A percentile compares a stretch with the other conserved stretches of the same genome.
phyloP scores from a whole-genome alignment of 331 rosid genomes.

The Prunus yedoensis region DNA sequence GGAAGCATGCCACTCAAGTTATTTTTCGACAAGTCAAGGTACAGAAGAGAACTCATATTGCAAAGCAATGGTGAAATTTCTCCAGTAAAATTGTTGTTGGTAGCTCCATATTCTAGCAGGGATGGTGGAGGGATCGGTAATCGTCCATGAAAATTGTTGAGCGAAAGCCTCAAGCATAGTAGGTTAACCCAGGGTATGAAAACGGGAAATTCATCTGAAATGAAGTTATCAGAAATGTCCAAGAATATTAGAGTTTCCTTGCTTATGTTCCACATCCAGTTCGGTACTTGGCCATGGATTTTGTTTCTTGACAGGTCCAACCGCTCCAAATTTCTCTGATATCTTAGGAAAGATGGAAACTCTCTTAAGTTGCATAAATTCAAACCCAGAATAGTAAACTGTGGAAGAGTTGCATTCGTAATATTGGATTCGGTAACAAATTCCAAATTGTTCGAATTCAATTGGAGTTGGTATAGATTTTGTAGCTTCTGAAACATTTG shows the following conservation, averaged over 20 bases:
- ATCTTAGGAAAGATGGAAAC: neutral
- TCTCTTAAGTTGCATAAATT: neutral
- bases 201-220: fast-evolving
- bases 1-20: too few species aligned
- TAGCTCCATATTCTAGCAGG: neutral
- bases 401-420: too few species aligned
- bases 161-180: neutral
- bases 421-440: too few species aligned
- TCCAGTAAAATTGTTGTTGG: neutral
- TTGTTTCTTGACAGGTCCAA: neutral
- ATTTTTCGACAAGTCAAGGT: too few species aligned
- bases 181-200: neutral
- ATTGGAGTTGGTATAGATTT: too few species aligned
- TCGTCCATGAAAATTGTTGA: neutral
- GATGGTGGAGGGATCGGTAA: neutral
- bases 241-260: neutral
- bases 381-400: neutral
- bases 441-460: too few species aligned
- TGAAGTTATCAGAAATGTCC: fast-evolving
- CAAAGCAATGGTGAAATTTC: neutral
- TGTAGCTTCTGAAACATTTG: too few species aligned
- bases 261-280: neutral
- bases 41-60: neutral
- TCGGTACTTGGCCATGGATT: neutral
- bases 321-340: neutral